Base-by-base conservation (phyloP, 768 basidiomycete species). In the Gloeopeniophorella convolvens region DNA sequence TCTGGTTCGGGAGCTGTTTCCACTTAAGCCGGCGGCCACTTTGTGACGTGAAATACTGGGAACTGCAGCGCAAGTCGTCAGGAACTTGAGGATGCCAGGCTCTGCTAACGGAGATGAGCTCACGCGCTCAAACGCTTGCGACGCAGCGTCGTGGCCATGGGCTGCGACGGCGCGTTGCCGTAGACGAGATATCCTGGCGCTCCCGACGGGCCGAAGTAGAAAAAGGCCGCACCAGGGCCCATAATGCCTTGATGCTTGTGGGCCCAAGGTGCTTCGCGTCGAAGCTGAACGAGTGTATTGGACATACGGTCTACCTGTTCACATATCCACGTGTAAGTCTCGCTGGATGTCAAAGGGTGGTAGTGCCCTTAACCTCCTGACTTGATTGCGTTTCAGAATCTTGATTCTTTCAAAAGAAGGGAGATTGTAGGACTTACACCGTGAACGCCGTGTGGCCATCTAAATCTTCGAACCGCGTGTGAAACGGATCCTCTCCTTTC, bases 141-240 rank as follows among this genome's bases (percentile, higher is more conserved):
- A 16, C 74, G 71, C 34, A 79, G 63, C 28, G 77, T 70, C 55
- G 78, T 70, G 2, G 66, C 63, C 86, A 90, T 89, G 5, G 74
- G 42, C 33, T 73, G 62, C 24, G 72, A 73, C 18, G 70, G 68
- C 54, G 77, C 79, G 50, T 82, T 84, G 3, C 87, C 86, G 49
- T 87, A 88, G 35, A 77, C 73, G 44, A 88, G 66, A 58, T 79
- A 79, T 3, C 87, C 87, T 4, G 77, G 74, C 3, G 71, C 58
- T 46, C 71, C 74, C 34, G 70, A 70, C 5, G 87, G 85, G 1
- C 87, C 87, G 51, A 89, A 79, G 60, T 86, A 89, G 54, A 88
- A 76, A 62, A 75, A 86, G 5, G 87, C 79, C 33, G 77, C 83
- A 51, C 74, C 77, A n/a, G 87, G 87, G n/a, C 87, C 87, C 80